phyloP scores from a whole-genome alignment of 768 basidiomycete species.

The Vararia minispora region DNA sequence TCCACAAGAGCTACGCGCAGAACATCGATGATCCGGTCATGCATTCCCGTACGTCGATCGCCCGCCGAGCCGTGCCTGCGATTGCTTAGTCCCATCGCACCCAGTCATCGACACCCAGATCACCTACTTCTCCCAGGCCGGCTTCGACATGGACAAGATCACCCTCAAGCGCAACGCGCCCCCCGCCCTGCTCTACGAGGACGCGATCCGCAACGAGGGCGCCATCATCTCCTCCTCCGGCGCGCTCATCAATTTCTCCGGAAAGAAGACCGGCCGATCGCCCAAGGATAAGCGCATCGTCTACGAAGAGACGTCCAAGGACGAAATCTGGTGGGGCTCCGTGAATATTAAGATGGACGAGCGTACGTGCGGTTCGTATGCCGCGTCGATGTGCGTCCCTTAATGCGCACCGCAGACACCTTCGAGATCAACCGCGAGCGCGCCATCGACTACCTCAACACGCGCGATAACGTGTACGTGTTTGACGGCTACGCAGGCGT shows the following conservation, averaged over 20 bases:
- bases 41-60: slow-evolving; percentile 40
- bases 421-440: slow-evolving; percentile 99
- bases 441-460: slow-evolving; percentile 98
- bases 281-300: slow-evolving; percentile 99
- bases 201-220: slow-evolving; percentile 96
- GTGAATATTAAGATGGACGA: slow-evolving; percentile 99
- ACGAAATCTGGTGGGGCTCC: slow-evolving; percentile 98
- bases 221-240: slow-evolving; percentile 95
- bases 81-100: slow-evolving; percentile 8
- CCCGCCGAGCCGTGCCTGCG: background rate
- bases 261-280: slow-evolving; percentile 96
- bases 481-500: slow-evolving; percentile 94
- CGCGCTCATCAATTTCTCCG: slow-evolving; percentile 98
- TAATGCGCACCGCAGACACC: slow-evolving; percentile 48
- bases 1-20: slow-evolving; percentile 79
- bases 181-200: slow-evolving; percentile 87
- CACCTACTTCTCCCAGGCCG: slow-evolving; percentile 96
- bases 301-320: slow-evolving; percentile 91
- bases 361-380: slow-evolving; percentile 38
- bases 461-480: slow-evolving; percentile 95
- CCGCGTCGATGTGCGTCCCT: slow-evolving; percentile 1
- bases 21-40: slow-evolving; percentile 52
- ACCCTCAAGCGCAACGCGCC: slow-evolving; percentile 92
- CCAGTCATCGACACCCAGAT: slow-evolving; percentile 87
- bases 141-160: slow-evolving; percentile 98